A percentile compares a stretch with the other conserved stretches of the same genome.
Conservation (phyloP, 176 grass and related monocot genomes). For the Melocanna baccifera region DNA sequence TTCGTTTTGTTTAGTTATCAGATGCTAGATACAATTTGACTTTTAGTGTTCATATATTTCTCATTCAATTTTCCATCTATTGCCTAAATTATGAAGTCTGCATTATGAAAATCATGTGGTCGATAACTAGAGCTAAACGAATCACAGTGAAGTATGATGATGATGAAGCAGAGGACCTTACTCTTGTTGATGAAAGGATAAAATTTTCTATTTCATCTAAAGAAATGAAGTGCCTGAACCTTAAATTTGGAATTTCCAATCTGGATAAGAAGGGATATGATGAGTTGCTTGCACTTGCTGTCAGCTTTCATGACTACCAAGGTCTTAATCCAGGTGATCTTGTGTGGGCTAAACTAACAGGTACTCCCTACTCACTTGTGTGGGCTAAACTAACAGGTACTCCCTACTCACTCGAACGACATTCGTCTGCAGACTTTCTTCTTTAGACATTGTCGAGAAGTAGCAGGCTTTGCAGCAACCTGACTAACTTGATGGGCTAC, state of each 20-base stretch:
- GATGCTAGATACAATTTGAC: not conserved
- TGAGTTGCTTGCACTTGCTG: slow-evolving; percentile 83
- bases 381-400: too few relatives aligned
- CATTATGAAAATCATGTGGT: not conserved
- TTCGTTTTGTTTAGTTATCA: not conserved
- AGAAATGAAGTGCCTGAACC: slow-evolving; percentile 65
- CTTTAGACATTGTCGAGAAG: too few relatives aligned
- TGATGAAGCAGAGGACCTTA: slow-evolving; percentile 68
- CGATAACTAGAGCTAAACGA: slow-evolving; percentile 3
- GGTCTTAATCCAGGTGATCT: slow-evolving; percentile 82
- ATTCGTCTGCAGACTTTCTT: too few relatives aligned
- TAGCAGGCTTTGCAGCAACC: too few relatives aligned
- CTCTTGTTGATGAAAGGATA: slow-evolving; percentile 64
- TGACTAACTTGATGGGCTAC: too few relatives aligned
- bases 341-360: slow-evolving; percentile 98
- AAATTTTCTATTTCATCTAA: slow-evolving; percentile 70
- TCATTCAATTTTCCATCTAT: not conserved
- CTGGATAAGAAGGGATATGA: slow-evolving; percentile 70
- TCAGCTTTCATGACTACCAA: slow-evolving; percentile 91
- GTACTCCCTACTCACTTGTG: too few relatives aligned
- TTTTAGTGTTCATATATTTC: not conserved
- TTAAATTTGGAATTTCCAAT: slow-evolving; percentile 67
- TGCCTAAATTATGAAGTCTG: not conserved
- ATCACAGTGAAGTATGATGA: slow-evolving; percentile 84
- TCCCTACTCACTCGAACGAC: too few relatives aligned